Percentiles rank a stretch among this genome's conserved stretches.
Evolutionary conservation across 805 yeast species (phyloP).

Genomic region (Metschnikowia bowlesiae): DNA sequence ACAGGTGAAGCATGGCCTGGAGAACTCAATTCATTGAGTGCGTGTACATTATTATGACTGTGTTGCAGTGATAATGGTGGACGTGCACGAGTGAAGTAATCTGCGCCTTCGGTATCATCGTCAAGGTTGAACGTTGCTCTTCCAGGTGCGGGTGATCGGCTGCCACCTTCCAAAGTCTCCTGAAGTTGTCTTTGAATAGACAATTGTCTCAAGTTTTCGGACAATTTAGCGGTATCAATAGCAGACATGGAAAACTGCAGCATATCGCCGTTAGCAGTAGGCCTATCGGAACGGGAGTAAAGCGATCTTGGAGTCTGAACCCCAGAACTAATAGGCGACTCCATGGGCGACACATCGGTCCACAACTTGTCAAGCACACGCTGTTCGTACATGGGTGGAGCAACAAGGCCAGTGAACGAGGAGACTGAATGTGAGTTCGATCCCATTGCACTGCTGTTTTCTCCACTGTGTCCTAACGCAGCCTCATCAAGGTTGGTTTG

Average conservation of each 20-base stretch:
- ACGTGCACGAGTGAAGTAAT: slow-evolving; percentile 28
- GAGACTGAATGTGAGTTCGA: slow-evolving; percentile 29
- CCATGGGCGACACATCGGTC: slow-evolving; percentile 56
- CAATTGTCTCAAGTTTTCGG: slow-evolving; percentile 49
- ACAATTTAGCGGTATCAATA: slow-evolving; percentile 38
- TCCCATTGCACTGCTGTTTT: slow-evolving; percentile 6
- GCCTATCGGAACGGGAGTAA: slow-evolving; percentile 6
- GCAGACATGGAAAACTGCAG: slow-evolving; percentile 33
- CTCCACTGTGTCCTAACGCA: slow-evolving; percentile 9
- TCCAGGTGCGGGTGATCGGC: slow-evolving; percentile 17
- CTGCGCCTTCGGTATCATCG: slow-evolving; percentile 24
- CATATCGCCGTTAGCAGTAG: slow-evolving; percentile 10
- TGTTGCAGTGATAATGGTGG: slow-evolving; percentile 6
- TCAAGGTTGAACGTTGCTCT: slow-evolving; percentile 35
- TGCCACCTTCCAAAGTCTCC: slow-evolving; percentile 17
- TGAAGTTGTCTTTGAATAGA: slow-evolving; percentile 47
- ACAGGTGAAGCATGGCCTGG: slow-evolving; percentile 53
- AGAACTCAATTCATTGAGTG: slow-evolving; percentile 11
- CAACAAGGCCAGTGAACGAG: slow-evolving; percentile 46
- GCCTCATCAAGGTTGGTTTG: slow-evolving; percentile 9
- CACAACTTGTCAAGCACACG: slow-evolving; percentile 80
- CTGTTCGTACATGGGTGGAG: slow-evolving; percentile 82
- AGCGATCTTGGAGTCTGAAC: slow-evolving; percentile 33
- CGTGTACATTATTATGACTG: background rate
- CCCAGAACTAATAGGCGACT: slow-evolving; percentile 44